phyloP scores from a whole-genome alignment of 129 eudicot species.

The Dittrichia graveolens region DNA sequence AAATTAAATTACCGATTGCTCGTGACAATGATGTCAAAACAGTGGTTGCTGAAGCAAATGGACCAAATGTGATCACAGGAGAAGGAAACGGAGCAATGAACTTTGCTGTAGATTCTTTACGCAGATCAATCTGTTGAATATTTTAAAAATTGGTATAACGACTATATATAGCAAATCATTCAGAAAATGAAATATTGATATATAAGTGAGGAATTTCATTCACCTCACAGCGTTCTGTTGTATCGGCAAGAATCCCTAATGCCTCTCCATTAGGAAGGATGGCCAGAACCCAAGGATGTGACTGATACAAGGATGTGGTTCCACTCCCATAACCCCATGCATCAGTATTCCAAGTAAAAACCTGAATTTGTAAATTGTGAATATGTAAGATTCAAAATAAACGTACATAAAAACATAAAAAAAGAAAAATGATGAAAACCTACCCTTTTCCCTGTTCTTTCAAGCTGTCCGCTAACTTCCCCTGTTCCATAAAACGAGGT shows the following conservation, averaged over 20 bases:
- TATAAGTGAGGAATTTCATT: slow-evolving; percentile 17
- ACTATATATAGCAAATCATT: neutral
- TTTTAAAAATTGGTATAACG: neutral
- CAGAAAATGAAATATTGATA: neutral
- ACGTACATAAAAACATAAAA: neutral
- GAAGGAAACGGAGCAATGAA: slow-evolving; percentile 55
- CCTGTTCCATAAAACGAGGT: slow-evolving; percentile 98
- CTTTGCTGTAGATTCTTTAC: slow-evolving; percentile 67
- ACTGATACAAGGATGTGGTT: slow-evolving; percentile 87
- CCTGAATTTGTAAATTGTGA: slow-evolving; percentile 31
- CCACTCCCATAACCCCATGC: slow-evolving; percentile 89
- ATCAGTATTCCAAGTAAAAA: slow-evolving; percentile 93
- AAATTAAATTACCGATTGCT: slow-evolving; percentile 75
- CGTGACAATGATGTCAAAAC: slow-evolving; percentile 73
- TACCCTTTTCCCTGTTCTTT: slow-evolving; percentile 95
- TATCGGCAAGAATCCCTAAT: slow-evolving; percentile 92
- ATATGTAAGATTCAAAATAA: neutral
- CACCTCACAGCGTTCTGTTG: slow-evolving; percentile 95
- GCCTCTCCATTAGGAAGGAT: slow-evolving; percentile 85
- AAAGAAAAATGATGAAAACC: neutral
- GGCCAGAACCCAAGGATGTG: slow-evolving; percentile 95
- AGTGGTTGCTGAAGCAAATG: slow-evolving; percentile 73
- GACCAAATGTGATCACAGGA: slow-evolving; percentile 92
- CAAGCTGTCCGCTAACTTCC: slow-evolving; percentile 96
- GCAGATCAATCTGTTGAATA: slow-evolving; percentile 72